Evolutionary conservation across 192 early-diverging fungal genomes (phyloP).

Genomic region (Linnemannia elongata): DNA sequence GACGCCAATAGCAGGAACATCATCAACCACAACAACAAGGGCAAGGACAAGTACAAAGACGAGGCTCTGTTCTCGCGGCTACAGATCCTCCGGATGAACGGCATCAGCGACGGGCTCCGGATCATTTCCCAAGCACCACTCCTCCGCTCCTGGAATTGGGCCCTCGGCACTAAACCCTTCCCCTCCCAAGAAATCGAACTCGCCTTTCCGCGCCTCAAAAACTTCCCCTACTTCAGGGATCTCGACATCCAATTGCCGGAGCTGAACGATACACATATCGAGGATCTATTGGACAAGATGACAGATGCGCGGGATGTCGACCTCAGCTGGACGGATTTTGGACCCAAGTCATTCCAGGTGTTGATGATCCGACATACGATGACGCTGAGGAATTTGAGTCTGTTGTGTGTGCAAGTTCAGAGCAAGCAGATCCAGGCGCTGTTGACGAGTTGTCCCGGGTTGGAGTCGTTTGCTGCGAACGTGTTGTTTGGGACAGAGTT

Average conservation of each 20-base stretch:
- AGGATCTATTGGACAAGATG: background rate
- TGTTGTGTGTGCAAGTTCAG: background rate
- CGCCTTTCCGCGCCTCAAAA: background rate
- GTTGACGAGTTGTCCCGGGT: background rate
- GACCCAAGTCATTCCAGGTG: background rate
- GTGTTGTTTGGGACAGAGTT: background rate
- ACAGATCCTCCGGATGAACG: background rate
- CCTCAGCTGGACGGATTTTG: background rate
- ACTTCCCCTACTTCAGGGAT: background rate
- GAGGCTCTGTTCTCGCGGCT: background rate
- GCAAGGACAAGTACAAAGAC: background rate
- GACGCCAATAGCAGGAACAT: background rate
- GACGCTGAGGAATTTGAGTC: background rate
- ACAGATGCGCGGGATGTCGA: background rate
- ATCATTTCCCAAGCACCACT: background rate
- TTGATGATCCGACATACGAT: background rate
- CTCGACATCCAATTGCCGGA: background rate
- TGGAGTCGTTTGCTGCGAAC: slow-evolving; percentile 8
- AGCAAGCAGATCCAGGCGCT: slow-evolving; percentile 8
- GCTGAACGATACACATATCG: background rate
- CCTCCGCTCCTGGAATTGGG: background rate
- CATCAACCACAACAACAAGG: background rate
- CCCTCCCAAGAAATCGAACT: background rate
- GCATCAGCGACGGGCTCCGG: background rate
- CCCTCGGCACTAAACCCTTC: background rate